Conservation (phyloP, 2,329 filamentous ascomycete species). For the Talaromyces sp. region DNA sequence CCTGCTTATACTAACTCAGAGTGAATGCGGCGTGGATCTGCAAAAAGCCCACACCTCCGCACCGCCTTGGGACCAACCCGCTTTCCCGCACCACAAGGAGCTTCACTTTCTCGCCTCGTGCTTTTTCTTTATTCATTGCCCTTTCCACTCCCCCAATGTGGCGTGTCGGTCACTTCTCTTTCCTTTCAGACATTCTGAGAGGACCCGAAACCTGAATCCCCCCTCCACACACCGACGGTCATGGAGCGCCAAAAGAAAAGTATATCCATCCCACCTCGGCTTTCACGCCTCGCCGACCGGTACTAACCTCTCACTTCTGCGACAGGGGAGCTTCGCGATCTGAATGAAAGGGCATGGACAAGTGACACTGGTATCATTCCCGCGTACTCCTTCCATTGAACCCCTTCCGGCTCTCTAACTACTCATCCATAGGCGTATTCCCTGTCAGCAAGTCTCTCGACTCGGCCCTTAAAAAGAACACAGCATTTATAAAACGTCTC, state of each 20-base stretch:
- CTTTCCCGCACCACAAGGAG: constrained; percentile 7
- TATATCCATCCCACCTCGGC: constrained; percentile 32
- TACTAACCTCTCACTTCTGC: constrained; percentile 11
- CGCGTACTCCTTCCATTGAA: constrained; percentile 10
- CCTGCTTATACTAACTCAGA: too few relatives aligned
- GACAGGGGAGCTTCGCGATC: constrained; percentile 82
- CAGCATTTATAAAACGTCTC: constrained; percentile 93
- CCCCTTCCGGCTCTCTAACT: constrained; percentile 12
- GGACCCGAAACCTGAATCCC: constrained; percentile 36
- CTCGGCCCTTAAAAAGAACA: constrained; percentile 97
- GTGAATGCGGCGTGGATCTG: background rate
- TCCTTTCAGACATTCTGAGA: constrained; percentile 40
- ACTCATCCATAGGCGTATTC: constrained; percentile 67
- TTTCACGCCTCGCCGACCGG: background rate
- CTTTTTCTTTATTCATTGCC: background rate
- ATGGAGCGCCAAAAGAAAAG: constrained; percentile 57
- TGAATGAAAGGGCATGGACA: constrained; percentile 86
- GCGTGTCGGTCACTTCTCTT: constrained; percentile 39
- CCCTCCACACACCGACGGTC: constrained; percentile 24
- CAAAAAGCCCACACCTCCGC: constrained; percentile 19
- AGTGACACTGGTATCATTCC: constrained; percentile 73
- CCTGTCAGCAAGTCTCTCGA: constrained; percentile 78
- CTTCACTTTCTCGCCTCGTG: background rate
- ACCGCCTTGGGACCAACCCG: constrained; percentile 27
- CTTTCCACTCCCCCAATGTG: constrained; percentile 35